Evolutionary conservation across 371 early-diverging fungal species (phyloP).

Genomic region (Mortierella sp.): DNA sequence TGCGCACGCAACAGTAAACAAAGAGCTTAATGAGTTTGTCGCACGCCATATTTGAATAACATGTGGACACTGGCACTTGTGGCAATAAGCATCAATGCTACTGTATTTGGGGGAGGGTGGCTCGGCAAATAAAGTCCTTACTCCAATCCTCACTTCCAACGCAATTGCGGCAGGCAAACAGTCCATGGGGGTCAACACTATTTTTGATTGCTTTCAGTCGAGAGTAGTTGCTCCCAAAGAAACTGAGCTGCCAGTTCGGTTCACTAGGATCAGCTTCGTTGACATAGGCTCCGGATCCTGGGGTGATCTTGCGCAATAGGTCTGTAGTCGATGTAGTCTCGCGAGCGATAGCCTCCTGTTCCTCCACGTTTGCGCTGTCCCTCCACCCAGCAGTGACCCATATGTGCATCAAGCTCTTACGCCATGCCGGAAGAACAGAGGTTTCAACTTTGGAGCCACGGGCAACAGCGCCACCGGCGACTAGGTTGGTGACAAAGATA

Average conservation of each 20-base stretch:
- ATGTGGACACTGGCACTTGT: no score
- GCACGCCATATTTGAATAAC: no score
- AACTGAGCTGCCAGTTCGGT: constrained; percentile 55
- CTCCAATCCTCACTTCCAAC: constrained; percentile 45
- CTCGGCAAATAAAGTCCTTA: constrained; percentile 15
- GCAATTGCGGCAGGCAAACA: constrained; percentile 49
- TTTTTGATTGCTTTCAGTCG: constrained; percentile 55
- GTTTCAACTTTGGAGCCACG: constrained; percentile 17
- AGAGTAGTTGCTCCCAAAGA: constrained; percentile 59
- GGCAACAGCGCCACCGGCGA: constrained; percentile 30
- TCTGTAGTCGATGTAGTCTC: constrained; percentile 10
- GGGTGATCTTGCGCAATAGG: constrained; percentile 30
- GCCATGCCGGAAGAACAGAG: constrained; percentile 52
- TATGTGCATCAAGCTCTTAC: constrained; percentile 51
- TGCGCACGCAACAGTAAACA: no score
- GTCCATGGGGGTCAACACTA: constrained; percentile 55
- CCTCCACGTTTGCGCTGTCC: constrained; percentile 14
- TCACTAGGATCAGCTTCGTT: constrained; percentile 58
- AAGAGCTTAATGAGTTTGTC: no score
- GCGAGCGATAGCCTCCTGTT: background rate
- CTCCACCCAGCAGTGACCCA: constrained; percentile 29
- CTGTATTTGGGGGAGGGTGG: no score
- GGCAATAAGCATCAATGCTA: no score
- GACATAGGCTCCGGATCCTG: constrained; percentile 50
- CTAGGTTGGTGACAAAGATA: constrained; percentile 6